Evolutionary conservation across 2,329 filamentous ascomycete species (phyloP), one percentile per base, ranked within the genome.

Genomic region (Amesomyces nigricolor): DNA sequence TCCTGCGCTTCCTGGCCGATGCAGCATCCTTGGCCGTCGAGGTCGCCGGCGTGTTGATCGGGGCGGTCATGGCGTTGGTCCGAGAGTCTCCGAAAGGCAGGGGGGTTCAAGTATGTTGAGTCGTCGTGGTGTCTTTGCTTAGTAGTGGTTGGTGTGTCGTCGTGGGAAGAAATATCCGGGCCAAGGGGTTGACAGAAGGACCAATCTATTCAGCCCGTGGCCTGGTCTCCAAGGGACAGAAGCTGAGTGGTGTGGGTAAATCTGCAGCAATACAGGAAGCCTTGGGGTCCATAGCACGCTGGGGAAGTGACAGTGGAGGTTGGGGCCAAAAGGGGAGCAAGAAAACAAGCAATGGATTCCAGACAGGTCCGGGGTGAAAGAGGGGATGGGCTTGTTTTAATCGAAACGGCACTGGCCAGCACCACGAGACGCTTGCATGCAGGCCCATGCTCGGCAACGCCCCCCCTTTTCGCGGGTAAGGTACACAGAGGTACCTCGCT

Each of bases 1-100:
- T 88, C 76, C 91, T 86, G 68, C 91, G 84, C 78, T 96, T 83
- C 67, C 79, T 76, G 51, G 78, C 73, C 51, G 76, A 76, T 56
- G 77, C 73, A 44, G 74, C 70, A 64, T 80, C 78, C 66, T 67
- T 68, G 38, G 65, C 66, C 22, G 65, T 62, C n/a, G 64, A 60
- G 22, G 63, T 59, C 22, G 67, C 57, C 40, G 65, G 66, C 37
- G 65, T 63, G 63, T 80, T 81, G 66, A 72, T 72, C 66, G 71
- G 73, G 63, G 68, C 63, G 69, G 78, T 80, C 78, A 81, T 81
- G 61, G 62, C 66, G 32, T 35, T 35, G 32, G 32, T 35, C 11
- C 62, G 40, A 42, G 54, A 51, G 22, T 19, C 26, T 50, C 10
- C 51, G 19, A 7, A 51, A n/a, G 35, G 13, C 30, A 16, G 51